Conservation (phyloP, 345 rosid genomes). For the Punica granatum region DNA sequence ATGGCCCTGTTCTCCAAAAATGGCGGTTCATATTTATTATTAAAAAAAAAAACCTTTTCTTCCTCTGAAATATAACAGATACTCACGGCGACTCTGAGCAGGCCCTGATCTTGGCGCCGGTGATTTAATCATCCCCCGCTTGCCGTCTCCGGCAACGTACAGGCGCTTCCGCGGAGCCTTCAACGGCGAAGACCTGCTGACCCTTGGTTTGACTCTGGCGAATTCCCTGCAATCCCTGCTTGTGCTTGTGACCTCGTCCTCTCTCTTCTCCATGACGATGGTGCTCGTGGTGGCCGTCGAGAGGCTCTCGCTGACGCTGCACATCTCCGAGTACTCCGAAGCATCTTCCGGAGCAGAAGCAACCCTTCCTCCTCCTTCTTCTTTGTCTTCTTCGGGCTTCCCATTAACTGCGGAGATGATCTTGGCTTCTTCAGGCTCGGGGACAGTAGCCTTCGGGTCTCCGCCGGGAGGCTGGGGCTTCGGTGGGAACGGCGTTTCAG, state of each 20-base stretch:
- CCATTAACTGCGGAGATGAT: not conserved
- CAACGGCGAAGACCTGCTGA: constrained; percentile 6
- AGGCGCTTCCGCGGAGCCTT: constrained; percentile 1
- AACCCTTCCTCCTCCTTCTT: not conserved
- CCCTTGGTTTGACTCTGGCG: constrained; percentile 2
- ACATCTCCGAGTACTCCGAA: constrained; percentile 14
- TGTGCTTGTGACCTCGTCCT: constrained; percentile 12
- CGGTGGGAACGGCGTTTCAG: constrained; percentile 14
- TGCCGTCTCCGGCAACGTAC: not conserved
- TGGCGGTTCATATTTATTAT: no score
- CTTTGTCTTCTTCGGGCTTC: not conserved
- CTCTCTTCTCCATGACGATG: constrained; percentile 9
- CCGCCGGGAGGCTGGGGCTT: not conserved
- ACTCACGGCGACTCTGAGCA: not conserved
- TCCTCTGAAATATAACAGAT: not conserved
- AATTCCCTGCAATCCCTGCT: constrained; percentile 9
- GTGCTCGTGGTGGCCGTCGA: constrained; percentile 17
- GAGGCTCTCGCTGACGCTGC: constrained; percentile 19
- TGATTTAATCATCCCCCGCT: not conserved
- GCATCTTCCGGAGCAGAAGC: not conserved
- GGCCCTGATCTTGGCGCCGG: constrained; percentile 2
- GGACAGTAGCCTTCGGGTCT: not conserved
- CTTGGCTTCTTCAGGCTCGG: constrained; percentile 4
- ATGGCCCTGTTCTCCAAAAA: not conserved
- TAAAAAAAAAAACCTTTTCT: not conserved